Base-by-base conservation (phyloP, 371 early-diverging fungal genomes). In the Lichtheimia corymbifera region DNA sequence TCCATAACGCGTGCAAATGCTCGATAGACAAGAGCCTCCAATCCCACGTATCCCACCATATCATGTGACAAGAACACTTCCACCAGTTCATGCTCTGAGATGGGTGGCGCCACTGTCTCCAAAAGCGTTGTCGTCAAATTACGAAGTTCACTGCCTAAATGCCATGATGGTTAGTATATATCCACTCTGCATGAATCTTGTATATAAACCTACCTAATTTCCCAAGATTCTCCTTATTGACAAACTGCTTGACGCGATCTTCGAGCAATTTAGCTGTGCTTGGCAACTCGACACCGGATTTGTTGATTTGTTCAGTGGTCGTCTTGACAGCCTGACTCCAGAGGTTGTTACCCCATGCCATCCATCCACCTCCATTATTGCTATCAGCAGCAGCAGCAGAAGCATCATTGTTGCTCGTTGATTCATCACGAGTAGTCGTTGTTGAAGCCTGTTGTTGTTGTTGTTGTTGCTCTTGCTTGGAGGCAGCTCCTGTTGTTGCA, bases 1-100 rank as follows among this genome's bases (percentile, higher is more conserved):
- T 86, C 88, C 88, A 88, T 88, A 30, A 88, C 82, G 53, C 83
- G 77, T 27, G 83, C 79, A 66, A 88, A 88, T 3, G 86, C 71
- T 43, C 80, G 84, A 71, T 86, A 80, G 6, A 86, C 86, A 2
- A 85, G 61, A 1, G 84, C 70, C 43, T 85, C 88, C 45, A 88
- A 52, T 15, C 85, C 86, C 22, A 68, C 66, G 62, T 86, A 85
- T 1, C 86, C 88, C 6, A 77, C 76, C 83, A 87, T 85, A 57
- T 84, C 84, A 63, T 86, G 86, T 3, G 85, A 72, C 55, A 88
- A 58, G 83, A 83, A 86, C 9, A 88, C 77, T 63, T 86, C 86
- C 1, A 88, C 88, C 12, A 88, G 60, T 60, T 86, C 88, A 57
- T 88, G 87, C 55, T 88, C 87, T 15, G 85, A 82, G 57, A 88